These are phyloP conservation scores for Candida methanosorbosa DNA, from an alignment of 805 yeast genomes.

Conservation along the genomic window DNA sequence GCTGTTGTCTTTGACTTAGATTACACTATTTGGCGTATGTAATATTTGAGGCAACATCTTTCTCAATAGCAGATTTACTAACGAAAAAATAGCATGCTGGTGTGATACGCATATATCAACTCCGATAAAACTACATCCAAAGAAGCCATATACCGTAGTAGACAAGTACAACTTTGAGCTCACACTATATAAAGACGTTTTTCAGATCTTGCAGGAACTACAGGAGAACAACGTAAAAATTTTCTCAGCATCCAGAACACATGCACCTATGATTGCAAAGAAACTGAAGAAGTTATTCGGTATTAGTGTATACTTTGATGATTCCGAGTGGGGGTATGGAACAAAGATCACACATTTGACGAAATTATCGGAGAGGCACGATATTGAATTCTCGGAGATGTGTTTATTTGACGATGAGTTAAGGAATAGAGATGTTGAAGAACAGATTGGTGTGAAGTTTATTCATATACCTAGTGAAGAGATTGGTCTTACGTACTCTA, in stretches of 20 bases:
- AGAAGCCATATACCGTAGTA: slow-evolving; percentile 26
- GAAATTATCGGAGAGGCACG: slow-evolving; percentile 33
- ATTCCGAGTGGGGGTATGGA: slow-evolving; percentile 63
- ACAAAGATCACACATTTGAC: slow-evolving; percentile 50
- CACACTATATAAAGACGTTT: slow-evolving; percentile 60
- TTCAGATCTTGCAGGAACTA: slow-evolving; percentile 48
- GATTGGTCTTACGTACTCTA: slow-evolving; percentile 44
- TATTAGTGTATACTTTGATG: slow-evolving; percentile 45
- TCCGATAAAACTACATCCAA: slow-evolving; percentile 33
- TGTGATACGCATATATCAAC: slow-evolving; percentile 64
- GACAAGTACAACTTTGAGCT: slow-evolving; percentile 51
- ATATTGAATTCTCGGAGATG: slow-evolving; percentile 40
- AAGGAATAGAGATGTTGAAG: slow-evolving; percentile 69
- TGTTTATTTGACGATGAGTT: slow-evolving; percentile 70
- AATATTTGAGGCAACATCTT: background rate
- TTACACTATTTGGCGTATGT: slow-evolving; percentile 68
- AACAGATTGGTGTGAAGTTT: slow-evolving; percentile 57
- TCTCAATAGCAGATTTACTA: background rate
- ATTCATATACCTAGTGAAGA: slow-evolving; percentile 51
- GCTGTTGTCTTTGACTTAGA: slow-evolving; percentile 70
- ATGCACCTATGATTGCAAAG: slow-evolving; percentile 69
- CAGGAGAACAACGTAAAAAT: slow-evolving; percentile 37
- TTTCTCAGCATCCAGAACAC: slow-evolving; percentile 73
- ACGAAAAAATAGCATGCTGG: slow-evolving; percentile 40
- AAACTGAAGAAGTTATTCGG: slow-evolving; percentile 46